Evolutionary conservation across 208 protist species (phyloP).

Genomic region (Trypanosoma cruzi): DNA sequence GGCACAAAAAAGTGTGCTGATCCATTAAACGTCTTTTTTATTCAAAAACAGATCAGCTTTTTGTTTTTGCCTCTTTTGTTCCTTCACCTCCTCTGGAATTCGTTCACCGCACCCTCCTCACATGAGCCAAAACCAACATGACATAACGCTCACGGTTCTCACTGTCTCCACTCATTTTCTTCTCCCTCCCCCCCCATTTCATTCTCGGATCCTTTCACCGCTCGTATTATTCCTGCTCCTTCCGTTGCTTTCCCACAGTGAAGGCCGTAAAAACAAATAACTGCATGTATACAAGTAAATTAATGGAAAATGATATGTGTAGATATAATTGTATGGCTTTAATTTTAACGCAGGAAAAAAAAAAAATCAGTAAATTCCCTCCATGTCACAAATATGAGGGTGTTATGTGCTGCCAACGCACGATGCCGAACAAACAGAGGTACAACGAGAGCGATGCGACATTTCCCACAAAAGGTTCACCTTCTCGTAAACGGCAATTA

Average conservation of each 20-base stretch:
- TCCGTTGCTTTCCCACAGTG: background rate
- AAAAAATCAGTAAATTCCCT: background rate
- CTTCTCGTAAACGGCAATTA: constrained; percentile 91
- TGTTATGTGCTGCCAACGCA: constrained; percentile 22
- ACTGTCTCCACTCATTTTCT: background rate
- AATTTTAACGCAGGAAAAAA: too few species aligned
- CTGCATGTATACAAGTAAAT: background rate
- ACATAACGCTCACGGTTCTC: too few species aligned
- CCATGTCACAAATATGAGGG: background rate
- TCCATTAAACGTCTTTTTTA: too few species aligned
- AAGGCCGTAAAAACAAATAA: background rate
- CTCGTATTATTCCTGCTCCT: background rate
- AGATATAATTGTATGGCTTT: background rate
- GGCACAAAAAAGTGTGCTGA: too few species aligned
- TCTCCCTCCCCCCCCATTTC: background rate
- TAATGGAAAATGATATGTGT: constrained; percentile 4
- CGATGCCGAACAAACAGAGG: constrained; percentile 6
- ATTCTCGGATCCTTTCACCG: background rate
- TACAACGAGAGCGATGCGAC: constrained; percentile 4
- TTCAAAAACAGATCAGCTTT: too few species aligned
- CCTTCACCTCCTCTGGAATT: too few species aligned
- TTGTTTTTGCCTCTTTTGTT: too few species aligned
- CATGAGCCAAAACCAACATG: too few species aligned
- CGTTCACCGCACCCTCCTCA: too few species aligned
- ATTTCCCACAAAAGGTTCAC: constrained; percentile 69